Base-by-base conservation (phyloP, 257 asterid genomes). In the Agastache rugosa region DNA sequence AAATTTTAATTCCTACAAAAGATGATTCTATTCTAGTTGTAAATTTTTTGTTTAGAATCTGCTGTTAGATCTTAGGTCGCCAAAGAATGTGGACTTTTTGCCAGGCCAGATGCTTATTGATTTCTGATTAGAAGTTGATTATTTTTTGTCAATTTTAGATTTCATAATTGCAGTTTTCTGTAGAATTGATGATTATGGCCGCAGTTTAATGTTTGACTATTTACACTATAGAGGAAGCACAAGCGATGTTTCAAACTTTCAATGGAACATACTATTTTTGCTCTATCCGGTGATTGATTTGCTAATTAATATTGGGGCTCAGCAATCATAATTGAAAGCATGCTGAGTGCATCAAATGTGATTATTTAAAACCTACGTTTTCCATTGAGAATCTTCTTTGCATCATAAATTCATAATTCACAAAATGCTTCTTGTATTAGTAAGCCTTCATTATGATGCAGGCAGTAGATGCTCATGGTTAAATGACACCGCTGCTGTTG, bases 391-490 rank as follows among this genome's bases (percentile, higher is more conserved):
- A 37, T 8, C 19, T 59, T 37, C 20, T 20, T 34, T 15, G 34
- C 71, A 59, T 19, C 55, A 47, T 39, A 29, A 29, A 3, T n/a
- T n/a, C n/a, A n/a, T 31, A 41, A 8, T 65, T 61, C 73, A 29
- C n/a, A n/a, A 22, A 77, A 39, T 62, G 34, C 8, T 23, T 6
- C 48, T 35, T 3, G 31, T 50, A 17, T 35, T 67, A 0, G 31
- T 76, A 61, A 29, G 39, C 62, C 42, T 56, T 79, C 63, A 45
- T 37, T 79, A 65, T 16, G 56, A 51, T 73, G 79, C 85, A 93
- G 98, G 91, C 53, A 74, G 76, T 78, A 83, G 81, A 67, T 71
- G 77, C 50, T 87, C 88, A 62, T 87, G 96, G 96, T 80, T 91
- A 83, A 85, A 77, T 72, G 85, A 83, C 78, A 70, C 79, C 60